phyloP scores from a whole-genome alignment of 306 rosid species.

The Mimosa bimucronata region DNA sequence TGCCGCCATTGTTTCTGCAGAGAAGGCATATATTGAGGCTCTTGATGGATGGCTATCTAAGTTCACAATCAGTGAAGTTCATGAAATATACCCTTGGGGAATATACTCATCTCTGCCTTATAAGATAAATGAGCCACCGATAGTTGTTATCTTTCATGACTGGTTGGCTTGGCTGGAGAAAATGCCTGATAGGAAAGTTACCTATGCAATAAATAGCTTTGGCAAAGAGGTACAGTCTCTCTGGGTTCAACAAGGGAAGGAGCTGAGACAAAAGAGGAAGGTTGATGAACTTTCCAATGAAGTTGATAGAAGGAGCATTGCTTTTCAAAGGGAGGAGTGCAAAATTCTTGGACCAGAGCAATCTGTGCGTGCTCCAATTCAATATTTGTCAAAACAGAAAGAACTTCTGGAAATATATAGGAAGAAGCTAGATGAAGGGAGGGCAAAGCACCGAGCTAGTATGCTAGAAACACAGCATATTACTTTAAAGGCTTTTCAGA shows the following conservation, averaged over 20 bases:
- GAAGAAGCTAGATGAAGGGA: constrained; percentile 10
- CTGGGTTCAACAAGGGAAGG: constrained; percentile 23
- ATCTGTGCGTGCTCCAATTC: background rate
- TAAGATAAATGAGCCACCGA: constrained; percentile 8
- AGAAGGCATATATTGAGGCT: constrained; percentile 25
- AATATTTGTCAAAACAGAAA: constrained; percentile 1
- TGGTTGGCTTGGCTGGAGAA: constrained; percentile 22
- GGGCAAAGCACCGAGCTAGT: constrained; percentile 7
- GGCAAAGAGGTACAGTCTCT: constrained; percentile 6
- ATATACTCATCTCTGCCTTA: background rate
- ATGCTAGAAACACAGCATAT: background rate
- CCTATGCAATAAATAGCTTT: constrained; percentile 5
- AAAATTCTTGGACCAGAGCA: background rate
- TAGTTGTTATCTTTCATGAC: constrained; percentile 14
- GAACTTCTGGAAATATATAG: background rate
- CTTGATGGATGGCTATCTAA: constrained; percentile 21
- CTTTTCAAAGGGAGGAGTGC: constrained; percentile 4
- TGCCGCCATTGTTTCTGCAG: constrained; percentile 23
- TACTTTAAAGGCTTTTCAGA: constrained; percentile 4
- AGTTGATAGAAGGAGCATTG: constrained; percentile 1
- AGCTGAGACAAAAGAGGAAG: constrained; percentile 8
- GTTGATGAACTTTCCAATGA: constrained; percentile 24
- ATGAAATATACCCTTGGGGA: constrained; percentile 5
- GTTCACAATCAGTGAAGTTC: constrained; percentile 10
- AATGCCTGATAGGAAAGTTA: constrained; percentile 13